Evolutionary conservation across 1,139 yeast species (phyloP).

Genomic region (Chernovozyma aurita): DNA sequence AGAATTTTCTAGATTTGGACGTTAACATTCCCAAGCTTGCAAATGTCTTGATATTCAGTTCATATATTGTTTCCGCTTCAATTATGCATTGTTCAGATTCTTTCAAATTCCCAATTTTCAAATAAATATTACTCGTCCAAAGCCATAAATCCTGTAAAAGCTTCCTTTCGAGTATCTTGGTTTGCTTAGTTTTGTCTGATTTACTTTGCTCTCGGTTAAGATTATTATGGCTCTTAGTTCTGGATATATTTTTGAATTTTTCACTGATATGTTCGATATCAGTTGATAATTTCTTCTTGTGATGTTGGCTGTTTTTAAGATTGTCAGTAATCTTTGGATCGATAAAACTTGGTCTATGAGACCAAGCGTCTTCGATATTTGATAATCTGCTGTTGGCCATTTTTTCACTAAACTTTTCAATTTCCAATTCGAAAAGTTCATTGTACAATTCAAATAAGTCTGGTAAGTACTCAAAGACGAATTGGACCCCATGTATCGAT

Average conservation of each 20-base stretch:
- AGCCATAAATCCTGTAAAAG: conserved; percentile 68
- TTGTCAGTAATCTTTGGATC: conserved; percentile 28
- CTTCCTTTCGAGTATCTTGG: conserved; percentile 19
- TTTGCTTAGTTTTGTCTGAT: conserved; percentile 7
- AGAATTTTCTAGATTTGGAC: conserved; percentile 32
- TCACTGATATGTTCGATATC: conserved; percentile 7
- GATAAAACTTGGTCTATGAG: conserved; percentile 45
- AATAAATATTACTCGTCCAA: conserved; percentile 65
- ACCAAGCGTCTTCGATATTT: conserved; percentile 28
- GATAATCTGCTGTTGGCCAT: background rate
- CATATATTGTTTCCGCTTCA: conserved; percentile 59
- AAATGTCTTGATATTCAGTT: conserved; percentile 51
- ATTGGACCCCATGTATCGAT: conserved; percentile 53
- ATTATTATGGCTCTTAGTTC: conserved; percentile 2
- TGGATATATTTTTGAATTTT: conserved; percentile 5
- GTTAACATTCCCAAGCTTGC: conserved; percentile 53
- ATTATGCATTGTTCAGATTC: conserved; percentile 72
- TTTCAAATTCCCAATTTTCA: conserved; percentile 46
- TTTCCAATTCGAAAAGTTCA: conserved; percentile 43
- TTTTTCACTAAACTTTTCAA: conserved; percentile 8
- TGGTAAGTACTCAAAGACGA: conserved; percentile 60
- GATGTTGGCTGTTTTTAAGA: no score
- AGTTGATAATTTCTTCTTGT: conserved; percentile 6
- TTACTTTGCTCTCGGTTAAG: conserved; percentile 12
- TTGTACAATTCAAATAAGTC: conserved; percentile 63